Evolutionary conservation across 176 grass and related monocot genomes (phyloP), one percentile per base, ranked within the genome.

Genomic region (Eleusine indica): DNA sequence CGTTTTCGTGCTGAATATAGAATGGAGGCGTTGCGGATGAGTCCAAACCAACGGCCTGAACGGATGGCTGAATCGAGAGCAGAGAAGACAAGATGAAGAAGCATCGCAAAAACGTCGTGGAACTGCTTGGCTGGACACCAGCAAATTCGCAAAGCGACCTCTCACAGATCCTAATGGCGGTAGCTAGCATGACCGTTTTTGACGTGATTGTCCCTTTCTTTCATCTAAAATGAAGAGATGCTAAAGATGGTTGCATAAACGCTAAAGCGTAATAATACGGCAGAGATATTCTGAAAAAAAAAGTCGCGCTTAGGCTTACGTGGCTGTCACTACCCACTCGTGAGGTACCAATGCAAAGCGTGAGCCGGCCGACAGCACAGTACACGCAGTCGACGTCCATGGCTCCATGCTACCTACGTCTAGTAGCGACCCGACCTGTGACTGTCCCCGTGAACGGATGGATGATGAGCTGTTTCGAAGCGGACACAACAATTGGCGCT

Each of bases 41-140:
- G 83, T 71, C 88, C 88, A 86, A 90, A 67, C 22, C 44, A 90
- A 86, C 73, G 78, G 79, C 79, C 15, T 66, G 83, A 66, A 77
- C 70, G 38, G 35, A 81, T 70, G 70, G 39, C 62, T 4, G 76
- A 14, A 70, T 17, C 51, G 63, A 75, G 52, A 3, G 19, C 14
- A 35, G 22, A 71, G 43, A 76, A 70, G 73, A 65, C 51, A 68
- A 29, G 78, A 40, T 15, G 22, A 37, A n/a, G 25, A 71, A 80
- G 30, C 64, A 12, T 13, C 44, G 2, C 66, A 62, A 32, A 12
- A 53, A 18, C 58, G 77, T 49, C 18, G 49, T 56, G 69, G 17
- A n/a, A 44, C 52, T 15, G 57, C 76, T 57, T 5, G 77, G 22
- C 68, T 71, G 69, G 38, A 28, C 78, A 21, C 62, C 85, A 68